Conservation (phyloP, 106 monocot species). For the Triglochin maritima region DNA sequence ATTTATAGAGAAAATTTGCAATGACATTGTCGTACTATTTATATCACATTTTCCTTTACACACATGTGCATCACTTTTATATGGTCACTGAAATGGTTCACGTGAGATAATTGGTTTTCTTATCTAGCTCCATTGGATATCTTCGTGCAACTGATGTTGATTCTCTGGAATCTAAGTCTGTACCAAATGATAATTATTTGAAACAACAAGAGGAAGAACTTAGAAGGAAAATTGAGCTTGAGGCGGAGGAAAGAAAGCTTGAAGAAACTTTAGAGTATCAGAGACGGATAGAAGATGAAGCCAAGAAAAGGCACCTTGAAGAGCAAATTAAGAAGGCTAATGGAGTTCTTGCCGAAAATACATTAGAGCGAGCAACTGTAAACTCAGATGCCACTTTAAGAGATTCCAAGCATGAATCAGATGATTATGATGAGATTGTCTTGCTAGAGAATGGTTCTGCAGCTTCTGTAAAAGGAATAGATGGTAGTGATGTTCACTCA, state of each 20-base stretch:
- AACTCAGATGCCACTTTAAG: slow-evolving; percentile 8
- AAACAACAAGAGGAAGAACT: slow-evolving; percentile 59
- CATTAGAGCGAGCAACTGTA: slow-evolving; percentile 3
- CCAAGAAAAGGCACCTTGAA: slow-evolving; percentile 63
- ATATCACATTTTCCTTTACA: too few species aligned
- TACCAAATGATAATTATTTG: slow-evolving; percentile 24
- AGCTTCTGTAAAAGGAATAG: slow-evolving; percentile 31
- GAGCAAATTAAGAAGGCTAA: slow-evolving; percentile 34
- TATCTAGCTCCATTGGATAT: slow-evolving; percentile 32
- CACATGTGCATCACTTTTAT: background rate
- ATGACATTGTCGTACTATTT: too few species aligned
- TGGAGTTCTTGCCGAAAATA: slow-evolving; percentile 6
- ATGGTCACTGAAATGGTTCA: background rate
- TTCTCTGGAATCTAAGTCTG: slow-evolving; percentile 9
- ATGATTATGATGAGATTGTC: slow-evolving; percentile 3
- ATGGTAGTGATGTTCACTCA: slow-evolving; percentile 51
- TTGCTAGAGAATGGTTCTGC: slow-evolving; percentile 14
- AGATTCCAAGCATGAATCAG: background rate
- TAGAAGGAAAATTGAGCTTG: slow-evolving; percentile 45
- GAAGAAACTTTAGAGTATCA: slow-evolving; percentile 84
- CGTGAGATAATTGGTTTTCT: slow-evolving; percentile 1
- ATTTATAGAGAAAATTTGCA: too few species aligned
- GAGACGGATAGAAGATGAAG: slow-evolving; percentile 72
- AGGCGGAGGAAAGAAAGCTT: slow-evolving; percentile 87
- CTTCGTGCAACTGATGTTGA: slow-evolving; percentile 10